Evolutionary conservation across 106 monocot genomes (phyloP), one percentile per base, ranked within the genome.

Genomic region (Narthecium ossifragum): DNA sequence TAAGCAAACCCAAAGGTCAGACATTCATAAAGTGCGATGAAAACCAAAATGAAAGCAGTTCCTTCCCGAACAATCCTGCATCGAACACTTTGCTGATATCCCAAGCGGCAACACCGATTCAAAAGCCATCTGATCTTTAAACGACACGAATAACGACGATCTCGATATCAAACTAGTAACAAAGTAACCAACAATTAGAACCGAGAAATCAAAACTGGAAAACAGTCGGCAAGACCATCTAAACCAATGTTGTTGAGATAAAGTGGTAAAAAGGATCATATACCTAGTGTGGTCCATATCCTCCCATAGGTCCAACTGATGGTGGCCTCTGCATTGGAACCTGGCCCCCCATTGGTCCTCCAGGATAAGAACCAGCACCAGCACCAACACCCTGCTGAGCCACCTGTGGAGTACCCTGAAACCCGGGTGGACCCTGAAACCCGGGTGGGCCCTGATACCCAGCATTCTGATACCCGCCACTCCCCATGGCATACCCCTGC

Each of bases 271-370:
- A n/a, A n/a, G n/a, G n/a, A 64, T 23, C 30, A 32, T 32, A 23
- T 78, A 81, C 93, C 79, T 86, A 86, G 27, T 71, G 74, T 18
- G 45, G 68, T 26, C 74, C 71, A 65, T 74, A 85, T 59, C 85
- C 85, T 53, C 80, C 77, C 81, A 85, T 80, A 11, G 51, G 60
- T 4, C 81, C 84, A 36, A 77, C 53, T 31, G n/a, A n/a, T n/a
- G 70, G 57, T 12, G 88, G 72, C 63, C 84, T 69, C 59, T 55
- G 31, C 41, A 63, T 22, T 51, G 57, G 60, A 34, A 53, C 62
- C 66, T 70, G 81, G n/a, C n/a, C n/a, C 5, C 61, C 77, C 51
- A 71, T 62, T 3, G 61, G 55, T 8, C 59, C 70, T 55, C 51
- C 63, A 55, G 83, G 92, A 70, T 87, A 87, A 69, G 82, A 36